These are phyloP conservation scores for Hyphopichia homilentoma DNA, from an alignment of 805 yeast genomes.

Conservation along the genomic window DNA sequence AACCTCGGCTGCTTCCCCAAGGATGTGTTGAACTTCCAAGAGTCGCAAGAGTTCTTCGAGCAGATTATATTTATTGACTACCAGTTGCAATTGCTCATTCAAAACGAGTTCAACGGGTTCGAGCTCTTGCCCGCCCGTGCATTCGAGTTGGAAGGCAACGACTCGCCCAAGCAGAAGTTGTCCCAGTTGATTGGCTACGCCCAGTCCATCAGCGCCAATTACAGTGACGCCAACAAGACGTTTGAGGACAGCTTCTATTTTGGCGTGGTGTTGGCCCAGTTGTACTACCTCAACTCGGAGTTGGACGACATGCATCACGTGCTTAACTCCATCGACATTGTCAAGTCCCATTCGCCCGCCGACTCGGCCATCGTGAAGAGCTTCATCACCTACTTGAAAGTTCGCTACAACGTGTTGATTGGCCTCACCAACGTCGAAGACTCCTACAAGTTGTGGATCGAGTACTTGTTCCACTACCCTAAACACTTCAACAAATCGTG, in stretches of 20 bases:
- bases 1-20: slow-evolving; percentile 36
- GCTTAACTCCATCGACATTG: slow-evolving; percentile 2
- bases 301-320: slow-evolving; percentile 13
- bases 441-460: slow-evolving; percentile 22
- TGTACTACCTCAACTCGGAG: slow-evolving; percentile 26
- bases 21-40: slow-evolving; percentile 28
- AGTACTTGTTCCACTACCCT: slow-evolving; percentile 20
- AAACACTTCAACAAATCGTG: slow-evolving; percentile 24
- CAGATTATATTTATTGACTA: slow-evolving; percentile 35
- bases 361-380: slow-evolving; percentile 6
- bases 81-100: slow-evolving; percentile 30
- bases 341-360: too few species aligned
- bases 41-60: slow-evolving; percentile 28
- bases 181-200: slow-evolving; percentile 23
- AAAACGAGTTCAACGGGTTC: slow-evolving; percentile 23
- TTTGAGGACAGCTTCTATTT: slow-evolving; percentile 31
- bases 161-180: slow-evolving; percentile 16
- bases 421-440: slow-evolving; percentile 20
- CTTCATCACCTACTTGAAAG: slow-evolving; percentile 27
- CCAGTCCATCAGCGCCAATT: slow-evolving; percentile 21
- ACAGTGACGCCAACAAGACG: slow-evolving; percentile 16
- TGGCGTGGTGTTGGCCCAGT: slow-evolving; percentile 30
- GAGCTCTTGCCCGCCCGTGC: slow-evolving; percentile 15
- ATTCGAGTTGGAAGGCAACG: slow-evolving; percentile 5
- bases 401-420: slow-evolving; percentile 29